Evolutionary conservation across 1,139 yeast genomes (phyloP), one percentile per base, ranked within the genome.

Genomic region (Yamadazyma mexicana): DNA sequence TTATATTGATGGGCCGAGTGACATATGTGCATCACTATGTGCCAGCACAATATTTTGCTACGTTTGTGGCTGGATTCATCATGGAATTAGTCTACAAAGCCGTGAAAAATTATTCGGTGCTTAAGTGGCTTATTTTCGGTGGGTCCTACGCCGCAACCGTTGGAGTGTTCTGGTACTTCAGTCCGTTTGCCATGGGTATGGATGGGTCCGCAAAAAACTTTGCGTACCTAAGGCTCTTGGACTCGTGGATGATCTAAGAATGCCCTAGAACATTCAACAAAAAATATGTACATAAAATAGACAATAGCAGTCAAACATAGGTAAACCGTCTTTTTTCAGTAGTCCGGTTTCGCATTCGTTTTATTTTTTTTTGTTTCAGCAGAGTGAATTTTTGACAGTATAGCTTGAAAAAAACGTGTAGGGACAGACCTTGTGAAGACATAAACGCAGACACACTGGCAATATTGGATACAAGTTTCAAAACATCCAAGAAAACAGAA

Each of bases 11-110:
- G 98, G 89, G 96, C 20, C 86, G 99, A 73, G 98, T 94, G 49
- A 89, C 96, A 4, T 92, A 94, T 59, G 92, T 92, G 33, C 99
- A 92, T 64, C 99, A 92, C 66, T 92, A 92, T 64, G 77, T 89
- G 54, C 99, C 99, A 23, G 97, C 98, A 0, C 77, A 91, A 50
- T 92, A 91, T 69, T 92, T 94, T 68, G 98, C 98, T 43, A 81
- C 92, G 75, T 66, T 92, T 50, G 82, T 88, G 23, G 75, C 47
- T 3, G 76, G 71, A 0, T 72, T 57, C 40, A 45, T 69, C 11
- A 47, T 69, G 46, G 75, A 72, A 43, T 40, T 59, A 11, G 48
- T 61, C 2, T 48, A 45, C 25, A 31, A 37, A 6, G 45, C 46
- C 7, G 36, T 44, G 17, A 40, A 33, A 20, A 31, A 33, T 15